Percentiles rank a stretch among this genome's conserved stretches.
Evolutionary conservation across 192 early-diverging fungal species (phyloP).

Genomic region (Coemansia brasiliensis): DNA sequence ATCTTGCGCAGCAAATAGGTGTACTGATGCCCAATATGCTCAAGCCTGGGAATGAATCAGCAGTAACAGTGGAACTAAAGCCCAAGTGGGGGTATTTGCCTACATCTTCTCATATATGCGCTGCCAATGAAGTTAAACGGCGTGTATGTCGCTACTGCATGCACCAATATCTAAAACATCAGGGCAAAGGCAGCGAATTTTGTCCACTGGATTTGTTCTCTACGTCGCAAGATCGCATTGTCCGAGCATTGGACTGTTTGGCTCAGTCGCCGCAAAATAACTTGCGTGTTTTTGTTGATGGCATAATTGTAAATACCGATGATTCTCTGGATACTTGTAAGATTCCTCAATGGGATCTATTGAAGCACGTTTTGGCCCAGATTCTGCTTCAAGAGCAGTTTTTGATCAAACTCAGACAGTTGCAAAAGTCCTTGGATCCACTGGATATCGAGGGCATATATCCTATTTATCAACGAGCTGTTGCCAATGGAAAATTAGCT

Average conservation of each 20-base stretch:
- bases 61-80: conserved; percentile 61
- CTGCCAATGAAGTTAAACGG: conserved; percentile 48
- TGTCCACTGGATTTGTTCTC: conserved; percentile 76
- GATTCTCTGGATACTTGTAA: neutral
- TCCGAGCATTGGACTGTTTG: conserved; percentile 39
- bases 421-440: conserved; percentile 59
- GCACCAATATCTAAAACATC: conserved; percentile 64
- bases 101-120: conserved; percentile 37
- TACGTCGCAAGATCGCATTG: conserved; percentile 21
- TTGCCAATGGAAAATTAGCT: conserved; percentile 21
- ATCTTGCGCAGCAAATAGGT: conserved; percentile 43
- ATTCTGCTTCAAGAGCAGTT: conserved; percentile 54
- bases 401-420: conserved; percentile 46
- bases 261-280: conserved; percentile 34
- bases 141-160: conserved; percentile 75
- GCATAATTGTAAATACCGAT: neutral
- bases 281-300: conserved; percentile 52
- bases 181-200: conserved; percentile 42
- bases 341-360: conserved; percentile 17
- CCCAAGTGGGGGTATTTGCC: conserved; percentile 78
- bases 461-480: conserved; percentile 25
- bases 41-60: neutral
- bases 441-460: conserved; percentile 60
- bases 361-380: conserved; percentile 33
- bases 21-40: conserved; percentile 57